Evolutionary conservation across 2,329 filamentous ascomycete genomes (phyloP).

Genomic region (Myriosclerotinia curreyana): DNA sequence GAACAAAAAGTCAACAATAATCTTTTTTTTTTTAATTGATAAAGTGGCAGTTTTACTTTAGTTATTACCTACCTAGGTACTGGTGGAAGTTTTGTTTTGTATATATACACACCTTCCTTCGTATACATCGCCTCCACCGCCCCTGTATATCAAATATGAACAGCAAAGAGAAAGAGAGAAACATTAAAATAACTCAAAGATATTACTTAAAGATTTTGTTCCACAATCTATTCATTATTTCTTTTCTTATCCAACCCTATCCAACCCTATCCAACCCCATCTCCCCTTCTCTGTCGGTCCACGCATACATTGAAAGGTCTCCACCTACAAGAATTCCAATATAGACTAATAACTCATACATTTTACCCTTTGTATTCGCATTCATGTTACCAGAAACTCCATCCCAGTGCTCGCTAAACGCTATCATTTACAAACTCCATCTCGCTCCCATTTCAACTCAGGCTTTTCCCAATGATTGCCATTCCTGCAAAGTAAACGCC

Average conservation of each 20-base stretch:
- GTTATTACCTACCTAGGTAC: too few relatives aligned
- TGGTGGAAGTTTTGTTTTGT: too few relatives aligned
- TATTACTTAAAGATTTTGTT: not conserved
- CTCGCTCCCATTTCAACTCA: not conserved
- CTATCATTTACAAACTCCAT: slow-evolving; percentile 16
- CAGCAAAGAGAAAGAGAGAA: too few relatives aligned
- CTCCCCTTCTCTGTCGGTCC: not conserved
- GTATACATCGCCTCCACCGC: too few relatives aligned
- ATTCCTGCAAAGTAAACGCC: not conserved
- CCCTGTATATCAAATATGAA: too few relatives aligned
- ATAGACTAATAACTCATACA: not conserved
- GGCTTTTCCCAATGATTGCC: not conserved
- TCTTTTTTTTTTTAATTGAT: too few relatives aligned
- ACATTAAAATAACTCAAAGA: too few relatives aligned
- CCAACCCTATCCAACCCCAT: not conserved
- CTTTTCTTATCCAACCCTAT: not conserved
- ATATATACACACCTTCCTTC: too few relatives aligned
- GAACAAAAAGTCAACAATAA: too few relatives aligned
- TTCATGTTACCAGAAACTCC: not conserved
- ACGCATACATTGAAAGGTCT: too few relatives aligned
- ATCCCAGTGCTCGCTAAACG: slow-evolving; percentile 18
- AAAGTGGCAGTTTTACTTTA: too few relatives aligned
- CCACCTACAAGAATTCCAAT: not conserved
- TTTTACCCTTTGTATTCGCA: not conserved
- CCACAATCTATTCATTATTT: not conserved